These are phyloP conservation scores for Melanomma pulvis-pyrius DNA, from an alignment of 495 filamentous ascomycete genomes.

Conservation along the genomic window DNA sequence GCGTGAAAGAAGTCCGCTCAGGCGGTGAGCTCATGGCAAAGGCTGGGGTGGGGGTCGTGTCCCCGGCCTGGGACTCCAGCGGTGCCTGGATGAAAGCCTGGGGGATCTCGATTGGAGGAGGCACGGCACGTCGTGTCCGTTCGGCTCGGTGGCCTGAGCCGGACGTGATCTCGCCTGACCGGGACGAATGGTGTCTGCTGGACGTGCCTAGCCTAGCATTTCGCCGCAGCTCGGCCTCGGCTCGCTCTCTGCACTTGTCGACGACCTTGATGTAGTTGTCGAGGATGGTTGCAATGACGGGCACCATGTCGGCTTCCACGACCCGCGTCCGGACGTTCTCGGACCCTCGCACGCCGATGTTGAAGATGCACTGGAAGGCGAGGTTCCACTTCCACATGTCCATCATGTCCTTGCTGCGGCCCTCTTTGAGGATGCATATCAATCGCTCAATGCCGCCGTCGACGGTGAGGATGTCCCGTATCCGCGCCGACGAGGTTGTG, in stretches of 20 bases:
- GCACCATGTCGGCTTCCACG: constrained; percentile 98
- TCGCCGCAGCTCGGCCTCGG: constrained; percentile 64
- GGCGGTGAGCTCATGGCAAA: constrained; percentile 74
- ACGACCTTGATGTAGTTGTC: constrained; percentile 98
- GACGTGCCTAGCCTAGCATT: constrained; percentile 46
- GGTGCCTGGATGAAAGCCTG: constrained; percentile 54
- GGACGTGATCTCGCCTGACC: constrained; percentile 41
- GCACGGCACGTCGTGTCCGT: constrained; percentile 61
- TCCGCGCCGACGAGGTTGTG: constrained; percentile 96
- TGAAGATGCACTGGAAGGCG: constrained; percentile 97
- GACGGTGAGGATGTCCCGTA: constrained; percentile 94
- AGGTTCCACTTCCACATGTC: constrained; percentile 99
- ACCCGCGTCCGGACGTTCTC: constrained; percentile 91
- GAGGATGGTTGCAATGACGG: constrained; percentile 97
- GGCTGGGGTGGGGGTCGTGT: constrained; percentile 64
- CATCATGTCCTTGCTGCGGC: constrained; percentile 95
- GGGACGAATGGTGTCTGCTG: constrained; percentile 39
- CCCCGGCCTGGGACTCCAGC: constrained; percentile 56
- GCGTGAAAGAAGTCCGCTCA: constrained; percentile 69
- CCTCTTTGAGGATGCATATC: constrained; percentile 96
- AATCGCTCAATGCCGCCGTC: constrained; percentile 96
- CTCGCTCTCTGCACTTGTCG: constrained; percentile 84
- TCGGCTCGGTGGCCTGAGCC: constrained; percentile 37
- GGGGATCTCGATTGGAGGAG: constrained; percentile 78
- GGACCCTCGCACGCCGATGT: constrained; percentile 95